Evolutionary conservation across 495 filamentous ascomycete species (phyloP).

Genomic region (Aspergillus wentii): DNA sequence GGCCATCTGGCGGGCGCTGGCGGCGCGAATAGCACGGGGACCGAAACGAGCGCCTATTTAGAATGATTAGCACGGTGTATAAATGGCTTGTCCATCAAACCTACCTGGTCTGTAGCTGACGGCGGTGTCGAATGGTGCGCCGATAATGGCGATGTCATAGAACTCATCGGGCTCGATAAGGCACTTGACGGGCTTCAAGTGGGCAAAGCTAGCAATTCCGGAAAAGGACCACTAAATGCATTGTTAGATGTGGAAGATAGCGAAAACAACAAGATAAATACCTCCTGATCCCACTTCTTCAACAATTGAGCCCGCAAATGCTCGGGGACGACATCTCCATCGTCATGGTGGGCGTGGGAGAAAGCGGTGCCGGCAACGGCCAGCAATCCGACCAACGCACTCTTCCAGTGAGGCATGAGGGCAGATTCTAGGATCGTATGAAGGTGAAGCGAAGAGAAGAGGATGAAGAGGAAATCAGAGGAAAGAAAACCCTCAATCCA

Average conservation of each 20-base stretch:
- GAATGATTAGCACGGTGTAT: conserved; percentile 26
- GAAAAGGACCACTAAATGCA: conserved; percentile 63
- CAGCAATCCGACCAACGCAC: conserved; percentile 20
- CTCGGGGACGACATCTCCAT: conserved; percentile 34
- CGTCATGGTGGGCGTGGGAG: conserved; percentile 34
- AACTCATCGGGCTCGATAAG: conserved; percentile 58
- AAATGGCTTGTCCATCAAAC: conserved; percentile 19
- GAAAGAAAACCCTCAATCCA: too few species aligned
- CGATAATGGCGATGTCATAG: conserved; percentile 79
- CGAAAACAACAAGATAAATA: conserved; percentile 10
- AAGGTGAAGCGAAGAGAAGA: too few species aligned
- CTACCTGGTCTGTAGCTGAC: conserved; percentile 72
- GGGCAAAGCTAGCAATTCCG: conserved; percentile 77
- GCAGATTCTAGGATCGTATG: conserved; percentile 25
- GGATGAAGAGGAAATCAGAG: conserved; percentile 5
- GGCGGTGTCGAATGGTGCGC: conserved; percentile 81
- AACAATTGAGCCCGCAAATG: conserved; percentile 41
- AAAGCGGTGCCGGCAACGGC: conserved; percentile 31
- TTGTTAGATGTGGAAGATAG: neutral
- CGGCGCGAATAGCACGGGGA: conserved; percentile 75
- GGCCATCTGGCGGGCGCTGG: conserved; percentile 65
- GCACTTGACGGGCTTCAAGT: conserved; percentile 69
- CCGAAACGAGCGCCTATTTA: conserved; percentile 69
- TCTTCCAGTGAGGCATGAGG: too few species aligned
- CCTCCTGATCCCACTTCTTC: conserved; percentile 51